These are phyloP conservation scores for Ilyonectria destructans DNA, from an alignment of 2,329 filamentous ascomycete species.

Conservation along the genomic window DNA sequence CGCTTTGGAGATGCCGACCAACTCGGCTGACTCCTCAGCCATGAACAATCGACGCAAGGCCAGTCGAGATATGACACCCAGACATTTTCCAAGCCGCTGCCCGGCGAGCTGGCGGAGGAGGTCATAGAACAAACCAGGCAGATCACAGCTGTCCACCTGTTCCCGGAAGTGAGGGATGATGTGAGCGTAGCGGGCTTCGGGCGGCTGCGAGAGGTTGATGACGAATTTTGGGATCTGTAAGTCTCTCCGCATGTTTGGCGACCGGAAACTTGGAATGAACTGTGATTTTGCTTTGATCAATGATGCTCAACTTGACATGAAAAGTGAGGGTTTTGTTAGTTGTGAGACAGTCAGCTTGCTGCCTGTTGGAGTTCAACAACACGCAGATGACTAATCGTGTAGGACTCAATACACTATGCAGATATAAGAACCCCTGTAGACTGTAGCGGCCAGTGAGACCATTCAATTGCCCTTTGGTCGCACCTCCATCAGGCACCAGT, in stretches of 20 bases:
- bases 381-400: neutral
- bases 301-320: neutral
- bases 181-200: conserved; percentile 49
- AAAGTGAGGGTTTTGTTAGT: neutral
- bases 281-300: too few species aligned
- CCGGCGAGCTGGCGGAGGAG: conserved; percentile 55
- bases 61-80: conserved; percentile 59
- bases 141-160: conserved; percentile 37
- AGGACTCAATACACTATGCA: neutral
- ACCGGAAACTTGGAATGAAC: too few species aligned
- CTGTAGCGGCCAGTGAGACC: too few species aligned
- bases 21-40: conserved; percentile 72
- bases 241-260: neutral
- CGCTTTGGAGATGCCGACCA: conserved; percentile 70
- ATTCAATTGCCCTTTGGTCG: too few species aligned
- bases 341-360: neutral
- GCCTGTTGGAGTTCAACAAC: neutral
- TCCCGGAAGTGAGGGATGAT: conserved; percentile 44
- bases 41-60: conserved; percentile 67
- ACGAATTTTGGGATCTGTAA: conserved; percentile 46
- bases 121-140: conserved; percentile 68
- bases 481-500: too few species aligned
- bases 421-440: too few species aligned
- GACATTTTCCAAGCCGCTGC: conserved; percentile 39
- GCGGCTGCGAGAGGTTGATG: conserved; percentile 49